Conservation (phyloP, 768 basidiomycete genomes). For the Antrodiella citrinella region DNA sequence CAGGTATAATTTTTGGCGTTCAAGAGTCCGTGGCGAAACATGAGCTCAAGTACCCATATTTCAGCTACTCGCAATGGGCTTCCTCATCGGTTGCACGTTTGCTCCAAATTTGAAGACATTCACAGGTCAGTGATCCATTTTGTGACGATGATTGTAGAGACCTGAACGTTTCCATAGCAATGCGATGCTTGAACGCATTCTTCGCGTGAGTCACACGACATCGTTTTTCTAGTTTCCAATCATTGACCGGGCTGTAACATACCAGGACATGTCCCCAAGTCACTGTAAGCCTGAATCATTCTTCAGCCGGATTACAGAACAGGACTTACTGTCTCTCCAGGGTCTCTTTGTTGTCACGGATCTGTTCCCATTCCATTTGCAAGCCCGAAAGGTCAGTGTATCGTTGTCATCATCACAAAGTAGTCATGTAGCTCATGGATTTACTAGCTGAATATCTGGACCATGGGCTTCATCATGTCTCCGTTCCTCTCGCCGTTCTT, state of each 20-base stretch:
- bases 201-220: slow-evolving; percentile 43
- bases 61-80: slow-evolving; percentile 49
- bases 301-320: too few relatives aligned
- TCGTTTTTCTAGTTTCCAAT: too few relatives aligned
- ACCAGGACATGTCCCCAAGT: slow-evolving; percentile 52
- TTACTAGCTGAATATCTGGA: slow-evolving; percentile 59
- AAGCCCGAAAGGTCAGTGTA: slow-evolving; percentile 57
- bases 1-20: slow-evolving; percentile 40
- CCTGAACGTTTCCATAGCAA: slow-evolving; percentile 25
- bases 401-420: not conserved
- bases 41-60: too few relatives aligned
- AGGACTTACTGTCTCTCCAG: slow-evolving; percentile 18
- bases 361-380: slow-evolving; percentile 61
- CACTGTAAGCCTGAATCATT: slow-evolving; percentile 34
- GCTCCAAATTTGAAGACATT: slow-evolving; percentile 50
- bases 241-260: too few relatives aligned
- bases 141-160: not conserved
- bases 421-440: too few relatives aligned
- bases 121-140: slow-evolving; percentile 41
- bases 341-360: slow-evolving; percentile 56
- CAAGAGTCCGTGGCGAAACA: too few relatives aligned
- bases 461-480: slow-evolving; percentile 64
- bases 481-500: slow-evolving; percentile 59
- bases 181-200: slow-evolving; percentile 50
- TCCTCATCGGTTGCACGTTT: slow-evolving; percentile 49